Evolutionary conservation across 192 early-diverging fungal species (phyloP), one percentile per base, ranked within the genome.

Genomic region (Podila epicladia): DNA sequence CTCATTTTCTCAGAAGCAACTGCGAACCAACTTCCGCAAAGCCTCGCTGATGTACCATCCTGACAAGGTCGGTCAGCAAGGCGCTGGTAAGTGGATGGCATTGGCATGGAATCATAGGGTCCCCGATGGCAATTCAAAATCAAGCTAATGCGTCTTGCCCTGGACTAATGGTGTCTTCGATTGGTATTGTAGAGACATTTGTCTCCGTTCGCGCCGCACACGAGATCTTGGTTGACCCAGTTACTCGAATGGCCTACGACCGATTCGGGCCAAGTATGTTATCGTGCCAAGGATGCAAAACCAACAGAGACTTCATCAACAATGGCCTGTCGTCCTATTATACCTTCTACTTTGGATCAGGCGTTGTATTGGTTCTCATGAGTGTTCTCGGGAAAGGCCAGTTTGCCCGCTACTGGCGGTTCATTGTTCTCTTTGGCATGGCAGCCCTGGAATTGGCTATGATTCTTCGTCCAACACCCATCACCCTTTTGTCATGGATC

Each of bases 341-440:
- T 33, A 77, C 75, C 35, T 87, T 83, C 61, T 87, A 87, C 53
- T 11, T 80, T 19, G 75, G 85, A 2, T 72, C 83, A 5, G 83
- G 85, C 5, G 65, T 82, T 17, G 35, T 87, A 9, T 57, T 87
- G 13, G 33, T 84, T 6, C 29, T 87, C 19, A 64, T 87, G 65
- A 85, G 84, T 48, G 67, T 87, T 38, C 55, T 87, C 7, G 85
- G 85, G 19, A 87, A 87, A 64, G 85, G 79, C 4, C 80, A 87
- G 65, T 87, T 87, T 71, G 85, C 79, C 45, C 74, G 80, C 7
- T 87, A 75, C 51, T 87, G 85, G 85, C 69, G 85, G 22, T 76
- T 87, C 61, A 68, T 83, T 32, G 79, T 73, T n/a, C 74, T 87
- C 29, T 82, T 82, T 69, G 73, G 75, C 13, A 74, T 87, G 75